Evolutionary conservation across 2,329 filamentous ascomycete species (phyloP).

Genomic region (Xylariaceae sp.): DNA sequence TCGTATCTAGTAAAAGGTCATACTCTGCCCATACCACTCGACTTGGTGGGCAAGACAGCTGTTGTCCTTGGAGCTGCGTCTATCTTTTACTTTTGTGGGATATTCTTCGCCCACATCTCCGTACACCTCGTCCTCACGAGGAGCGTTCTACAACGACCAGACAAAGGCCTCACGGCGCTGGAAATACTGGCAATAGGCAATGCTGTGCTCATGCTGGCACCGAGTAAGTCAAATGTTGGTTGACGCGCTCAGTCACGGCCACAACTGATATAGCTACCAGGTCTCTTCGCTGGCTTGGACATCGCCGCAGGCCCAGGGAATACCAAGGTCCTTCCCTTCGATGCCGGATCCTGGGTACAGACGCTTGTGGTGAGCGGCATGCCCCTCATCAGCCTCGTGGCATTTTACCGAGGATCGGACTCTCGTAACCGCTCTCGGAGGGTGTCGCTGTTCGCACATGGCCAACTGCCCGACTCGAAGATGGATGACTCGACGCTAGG

Average conservation of each 20-base stretch:
- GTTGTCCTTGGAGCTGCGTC: constrained; percentile 36
- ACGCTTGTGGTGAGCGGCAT: constrained; percentile 49
- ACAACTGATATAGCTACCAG: constrained; percentile 27
- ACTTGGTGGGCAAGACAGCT: constrained; percentile 35
- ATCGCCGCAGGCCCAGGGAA: constrained; percentile 43
- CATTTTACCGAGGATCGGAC: constrained; percentile 25
- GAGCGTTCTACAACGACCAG: constrained; percentile 31
- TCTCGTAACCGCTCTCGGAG: constrained; percentile 5
- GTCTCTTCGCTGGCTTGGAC: constrained; percentile 46
- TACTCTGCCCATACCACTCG: constrained; percentile 19
- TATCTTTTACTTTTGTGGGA: constrained; percentile 50
- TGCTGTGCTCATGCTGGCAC: constrained; percentile 51
- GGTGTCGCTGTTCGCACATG: constrained; percentile 4
- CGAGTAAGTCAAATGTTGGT: constrained; percentile 36
- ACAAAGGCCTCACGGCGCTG: constrained; percentile 40
- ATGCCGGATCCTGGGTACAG: constrained; percentile 44
- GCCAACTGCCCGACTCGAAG: not conserved
- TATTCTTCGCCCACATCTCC: constrained; percentile 50
- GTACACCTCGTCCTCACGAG: constrained; percentile 44
- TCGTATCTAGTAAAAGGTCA: constrained; percentile 7
- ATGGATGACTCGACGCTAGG: constrained; percentile 1
- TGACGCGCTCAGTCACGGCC: not conserved
- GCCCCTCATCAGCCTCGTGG: constrained; percentile 48
- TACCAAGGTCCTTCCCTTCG: constrained; percentile 38
- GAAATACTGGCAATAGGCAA: constrained; percentile 54